These are phyloP conservation scores for Myxozyma melibiosi DNA, from an alignment of 805 yeast genomes.

Conservation along the genomic window DNA sequence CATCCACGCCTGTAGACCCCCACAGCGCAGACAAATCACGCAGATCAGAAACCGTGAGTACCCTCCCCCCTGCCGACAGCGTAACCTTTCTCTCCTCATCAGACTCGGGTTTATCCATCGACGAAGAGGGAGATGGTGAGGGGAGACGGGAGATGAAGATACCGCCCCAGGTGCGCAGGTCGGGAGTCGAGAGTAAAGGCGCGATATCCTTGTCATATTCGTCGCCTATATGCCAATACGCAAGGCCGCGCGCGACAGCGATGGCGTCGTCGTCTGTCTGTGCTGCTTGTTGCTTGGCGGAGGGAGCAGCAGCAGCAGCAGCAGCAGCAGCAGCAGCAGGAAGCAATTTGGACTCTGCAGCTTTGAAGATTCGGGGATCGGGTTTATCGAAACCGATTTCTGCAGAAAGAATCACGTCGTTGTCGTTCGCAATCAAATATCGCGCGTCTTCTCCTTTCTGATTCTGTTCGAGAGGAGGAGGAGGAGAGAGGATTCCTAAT, in stretches of 20 bases:
- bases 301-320: no score
- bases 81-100: background rate
- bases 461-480: background rate
- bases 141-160: background rate
- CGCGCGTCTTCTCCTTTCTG: background rate
- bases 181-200: conserved; percentile 1
- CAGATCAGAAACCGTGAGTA: conserved; percentile 14
- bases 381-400: conserved; percentile 33
- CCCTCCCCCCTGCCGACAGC: conserved; percentile 12
- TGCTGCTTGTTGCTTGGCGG: background rate
- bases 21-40: conserved; percentile 13
- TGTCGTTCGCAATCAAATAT: conserved; percentile 7
- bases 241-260: background rate
- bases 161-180: conserved; percentile 3
- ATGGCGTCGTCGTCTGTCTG: conserved; percentile 1
- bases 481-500: conserved; percentile 11
- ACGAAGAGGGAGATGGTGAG: no score
- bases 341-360: conserved; percentile 8
- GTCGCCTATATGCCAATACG: conserved; percentile 30
- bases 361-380: conserved; percentile 19
- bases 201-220: conserved; percentile 20
- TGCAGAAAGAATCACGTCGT: conserved; percentile 19
- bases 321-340: background rate
- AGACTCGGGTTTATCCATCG: background rate
- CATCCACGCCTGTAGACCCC: conserved; percentile 9